A percentile compares a stretch with the other conserved stretches of the same genome.
Evolutionary conservation across 2,329 filamentous ascomycete species (phyloP).

Genomic region (Berkeleyomyces rouxiae): DNA sequence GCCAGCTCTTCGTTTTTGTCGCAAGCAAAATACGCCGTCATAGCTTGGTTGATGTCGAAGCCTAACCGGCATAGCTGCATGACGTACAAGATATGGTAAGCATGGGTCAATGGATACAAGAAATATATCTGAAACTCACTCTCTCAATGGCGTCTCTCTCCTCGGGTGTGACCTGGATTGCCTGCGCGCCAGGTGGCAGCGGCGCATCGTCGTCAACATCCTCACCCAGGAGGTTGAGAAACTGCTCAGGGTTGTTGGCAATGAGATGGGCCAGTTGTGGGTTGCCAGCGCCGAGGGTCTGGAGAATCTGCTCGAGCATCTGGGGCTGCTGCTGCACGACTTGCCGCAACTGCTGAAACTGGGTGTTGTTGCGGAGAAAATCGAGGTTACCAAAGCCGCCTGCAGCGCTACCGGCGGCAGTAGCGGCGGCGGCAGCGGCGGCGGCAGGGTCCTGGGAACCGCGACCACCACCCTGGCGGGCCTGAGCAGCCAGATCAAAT

Average conservation of each 20-base stretch:
- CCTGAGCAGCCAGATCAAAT: constrained; percentile 81
- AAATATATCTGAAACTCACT: constrained; percentile 32
- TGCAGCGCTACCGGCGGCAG: constrained; percentile 32
- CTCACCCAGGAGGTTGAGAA: constrained; percentile 77
- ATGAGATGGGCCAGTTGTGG: constrained; percentile 88
- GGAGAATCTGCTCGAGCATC: constrained; percentile 96
- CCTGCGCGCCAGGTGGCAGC: constrained; percentile 73
- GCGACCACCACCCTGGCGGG: constrained; percentile 31
- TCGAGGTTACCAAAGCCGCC: constrained; percentile 64
- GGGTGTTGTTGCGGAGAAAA: constrained; percentile 84
- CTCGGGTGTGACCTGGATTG: constrained; percentile 84
- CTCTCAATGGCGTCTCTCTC: constrained; percentile 94
- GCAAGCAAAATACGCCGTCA: constrained; percentile 97
- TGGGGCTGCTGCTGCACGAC: constrained; percentile 94
- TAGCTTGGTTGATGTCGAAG: constrained; percentile 82
- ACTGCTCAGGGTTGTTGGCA: constrained; percentile 79
- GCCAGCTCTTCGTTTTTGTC: constrained; percentile 99
- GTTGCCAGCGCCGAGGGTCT: constrained; percentile 89
- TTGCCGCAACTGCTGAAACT: constrained; percentile 95
- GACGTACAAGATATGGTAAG: neutral
- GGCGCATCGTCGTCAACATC: constrained; percentile 70
- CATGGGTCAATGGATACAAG: neutral
- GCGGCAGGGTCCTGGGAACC: constrained; percentile 24
- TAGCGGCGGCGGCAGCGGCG: constrained; percentile 30
- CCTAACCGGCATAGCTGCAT: constrained; percentile 72